phyloP scores from a whole-genome alignment of 1,284 basidiomycete species.

The Omphalotus olearius region DNA sequence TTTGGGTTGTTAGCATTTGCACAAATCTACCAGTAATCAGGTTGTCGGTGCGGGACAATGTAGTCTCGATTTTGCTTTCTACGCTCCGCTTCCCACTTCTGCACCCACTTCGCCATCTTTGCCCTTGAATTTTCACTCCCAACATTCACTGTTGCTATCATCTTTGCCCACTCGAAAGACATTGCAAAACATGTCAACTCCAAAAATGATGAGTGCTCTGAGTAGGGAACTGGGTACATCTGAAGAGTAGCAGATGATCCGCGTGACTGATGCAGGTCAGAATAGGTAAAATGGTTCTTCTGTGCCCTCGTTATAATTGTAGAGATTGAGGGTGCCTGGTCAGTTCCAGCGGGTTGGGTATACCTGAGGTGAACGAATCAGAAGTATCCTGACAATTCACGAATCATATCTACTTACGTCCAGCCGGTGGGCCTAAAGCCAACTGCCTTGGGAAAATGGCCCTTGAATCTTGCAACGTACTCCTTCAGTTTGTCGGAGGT shows the following conservation, averaged over 20 bases:
- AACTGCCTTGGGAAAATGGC: slow-evolving; percentile 70
- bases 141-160: slow-evolving; percentile 97
- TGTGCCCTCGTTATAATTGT: slow-evolving; percentile 67
- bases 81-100: slow-evolving; percentile 82
- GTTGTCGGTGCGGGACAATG: slow-evolving; percentile 57
- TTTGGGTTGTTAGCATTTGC: background rate
- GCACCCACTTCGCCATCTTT: slow-evolving; percentile 87
- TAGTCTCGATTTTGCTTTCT: slow-evolving; percentile 49
- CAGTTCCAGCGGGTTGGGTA: slow-evolving; percentile 63
- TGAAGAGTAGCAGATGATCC: slow-evolving; percentile 69
- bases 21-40: slow-evolving; percentile 63
- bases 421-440: slow-evolving; percentile 94
- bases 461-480: slow-evolving; percentile 77
- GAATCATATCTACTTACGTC: slow-evolving; percentile 55
- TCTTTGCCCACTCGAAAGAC: slow-evolving; percentile 73
- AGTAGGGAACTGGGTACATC: slow-evolving; percentile 91
- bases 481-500: slow-evolving; percentile 74
- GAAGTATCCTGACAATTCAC: background rate
- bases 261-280: slow-evolving; percentile 65
- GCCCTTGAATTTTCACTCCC: slow-evolving; percentile 73
- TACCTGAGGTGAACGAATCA: slow-evolving; percentile 42
- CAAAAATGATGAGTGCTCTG: slow-evolving; percentile 93
- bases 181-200: slow-evolving; percentile 94
- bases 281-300: slow-evolving; percentile 59
- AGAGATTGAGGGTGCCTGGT: slow-evolving; percentile 58